A percentile compares a stretch with the other conserved stretches of the same genome.
Evolutionary conservation across 345 rosid species (phyloP).

Genomic region (Eucalyptus polybractea): DNA sequence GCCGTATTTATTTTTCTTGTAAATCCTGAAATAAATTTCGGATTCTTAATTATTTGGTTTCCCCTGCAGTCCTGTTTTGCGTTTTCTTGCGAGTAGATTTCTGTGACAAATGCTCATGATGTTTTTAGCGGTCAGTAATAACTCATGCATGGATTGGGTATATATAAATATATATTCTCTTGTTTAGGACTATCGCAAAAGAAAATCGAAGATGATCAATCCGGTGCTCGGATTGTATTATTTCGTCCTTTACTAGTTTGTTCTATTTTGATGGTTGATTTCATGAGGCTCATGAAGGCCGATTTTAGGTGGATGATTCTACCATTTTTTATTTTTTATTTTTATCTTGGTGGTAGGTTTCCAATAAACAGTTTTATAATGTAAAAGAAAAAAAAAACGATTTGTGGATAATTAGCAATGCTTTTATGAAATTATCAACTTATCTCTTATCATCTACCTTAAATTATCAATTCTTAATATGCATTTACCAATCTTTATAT

Average conservation of each 20-base stretch:
- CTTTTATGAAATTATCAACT: not conserved
- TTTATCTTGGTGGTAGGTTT: not conserved
- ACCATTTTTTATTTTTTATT: not conserved
- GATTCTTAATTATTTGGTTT: not conserved
- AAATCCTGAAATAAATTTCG: not conserved
- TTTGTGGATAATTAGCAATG: not conserved
- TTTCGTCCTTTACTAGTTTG: not conserved
- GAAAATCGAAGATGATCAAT: not conserved
- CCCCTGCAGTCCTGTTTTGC: not conserved
- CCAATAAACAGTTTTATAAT: not conserved
- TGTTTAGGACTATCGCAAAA: not conserved
- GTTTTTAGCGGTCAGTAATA: not conserved
- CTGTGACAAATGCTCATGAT: not conserved
- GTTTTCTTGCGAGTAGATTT: not conserved
- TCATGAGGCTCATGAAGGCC: not conserved
- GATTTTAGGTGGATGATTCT: not conserved
- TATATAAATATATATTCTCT: not conserved
- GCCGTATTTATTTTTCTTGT: not conserved
- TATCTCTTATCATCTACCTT: not conserved
- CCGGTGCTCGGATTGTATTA: not conserved
- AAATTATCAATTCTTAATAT: not conserved
- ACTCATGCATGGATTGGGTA: not conserved
- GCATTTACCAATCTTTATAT: not conserved
- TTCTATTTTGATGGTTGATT: not conserved
- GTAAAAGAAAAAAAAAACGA: accelerated